phyloP scores from a whole-genome alignment of 2,329 filamentous ascomycete species.

The Aspergillus novofumigatus region DNA sequence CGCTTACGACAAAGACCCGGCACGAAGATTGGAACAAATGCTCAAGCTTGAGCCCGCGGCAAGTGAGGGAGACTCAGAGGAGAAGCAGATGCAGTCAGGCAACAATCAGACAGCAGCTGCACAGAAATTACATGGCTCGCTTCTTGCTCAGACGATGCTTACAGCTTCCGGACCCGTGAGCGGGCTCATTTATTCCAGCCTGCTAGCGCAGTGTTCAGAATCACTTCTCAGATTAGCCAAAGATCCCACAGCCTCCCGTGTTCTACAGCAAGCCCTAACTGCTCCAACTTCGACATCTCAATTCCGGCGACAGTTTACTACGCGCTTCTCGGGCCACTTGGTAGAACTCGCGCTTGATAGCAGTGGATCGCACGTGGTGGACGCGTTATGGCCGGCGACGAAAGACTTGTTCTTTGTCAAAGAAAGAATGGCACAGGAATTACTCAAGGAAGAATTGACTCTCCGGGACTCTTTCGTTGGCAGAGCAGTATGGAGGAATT shows the following conservation, averaged over 20 bases:
- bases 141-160: slow-evolving; percentile 77
- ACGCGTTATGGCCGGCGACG: slow-evolving; percentile 62
- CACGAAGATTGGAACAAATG: slow-evolving; percentile 55
- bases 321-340: slow-evolving; percentile 59
- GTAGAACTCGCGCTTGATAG: slow-evolving; percentile 58
- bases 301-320: slow-evolving; percentile 60
- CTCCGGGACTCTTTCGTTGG: slow-evolving; percentile 63
- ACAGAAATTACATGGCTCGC: slow-evolving; percentile 71
- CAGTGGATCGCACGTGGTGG: slow-evolving; percentile 63
- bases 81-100: slow-evolving; percentile 17
- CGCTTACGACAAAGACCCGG: slow-evolving; percentile 51
- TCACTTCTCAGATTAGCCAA: slow-evolving; percentile 63
- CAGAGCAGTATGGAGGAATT: slow-evolving; percentile 68
- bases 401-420: slow-evolving; percentile 62
- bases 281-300: slow-evolving; percentile 50
- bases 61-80: slow-evolving; percentile 48
- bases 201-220: slow-evolving; percentile 56
- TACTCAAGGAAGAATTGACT: slow-evolving; percentile 55
- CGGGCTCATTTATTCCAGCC: slow-evolving; percentile 68
- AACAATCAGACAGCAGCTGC: slow-evolving; percentile 32
- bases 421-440: slow-evolving; percentile 62
- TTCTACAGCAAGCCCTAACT: slow-evolving; percentile 61
- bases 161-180: slow-evolving; percentile 64
- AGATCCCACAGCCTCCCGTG: slow-evolving; percentile 55
- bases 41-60: slow-evolving; percentile 51